Base-by-base conservation (phyloP, 805 yeast species). In the Cyberlindnera bimundalis region DNA sequence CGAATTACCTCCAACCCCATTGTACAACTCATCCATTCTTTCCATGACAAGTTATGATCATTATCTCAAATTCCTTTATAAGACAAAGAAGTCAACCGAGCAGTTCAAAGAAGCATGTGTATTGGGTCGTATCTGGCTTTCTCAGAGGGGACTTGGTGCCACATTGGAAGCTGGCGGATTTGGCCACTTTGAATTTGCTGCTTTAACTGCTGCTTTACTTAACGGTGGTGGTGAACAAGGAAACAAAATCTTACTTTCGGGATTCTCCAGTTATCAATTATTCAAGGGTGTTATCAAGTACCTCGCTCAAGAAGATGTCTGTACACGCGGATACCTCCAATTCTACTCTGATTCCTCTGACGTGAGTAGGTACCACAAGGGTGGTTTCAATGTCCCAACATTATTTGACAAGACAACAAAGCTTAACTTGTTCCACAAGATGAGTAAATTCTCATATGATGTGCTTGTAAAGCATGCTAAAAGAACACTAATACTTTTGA, bases 251-350 rank as follows among this genome's bases (percentile, higher is more conserved):
- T 68, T 93, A 40, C 62, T 89, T 28, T 83, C 81, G 52, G 99
- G 98, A 1, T 91, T 84, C 61, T 88, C 96, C 3, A 83, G 95
- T 17, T 93, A 89, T 59, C 99, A 93, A 65, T 67, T 93, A 37
- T 93, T 93, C 70, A 90, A 87, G 59, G 96, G 95, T 58, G 79
- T 86, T 2, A 71, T 93, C 42, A 79, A 79, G 53, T 90, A 84
- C 56, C 59, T 91, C 46, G 95, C 96, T 3, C 76, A 85, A 3
- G 80, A 81, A 71, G 95, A 89, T 60, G 62, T 90, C 35, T 67
- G 74, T 39, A 56, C 67, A 9, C 60, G 62, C 16, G 93, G 91
- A 1, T 80, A 84, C 53, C 62, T 85, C 32, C 81, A 85, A 21
- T 83, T 85, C 56, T 70, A 77, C 43, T 79, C 86, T 5, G 65